Evolutionary conservation across 2,329 filamentous ascomycete genomes (phyloP), one percentile per base, ranked within the genome.

Genomic region (Byssoonygena ceratinophila): DNA sequence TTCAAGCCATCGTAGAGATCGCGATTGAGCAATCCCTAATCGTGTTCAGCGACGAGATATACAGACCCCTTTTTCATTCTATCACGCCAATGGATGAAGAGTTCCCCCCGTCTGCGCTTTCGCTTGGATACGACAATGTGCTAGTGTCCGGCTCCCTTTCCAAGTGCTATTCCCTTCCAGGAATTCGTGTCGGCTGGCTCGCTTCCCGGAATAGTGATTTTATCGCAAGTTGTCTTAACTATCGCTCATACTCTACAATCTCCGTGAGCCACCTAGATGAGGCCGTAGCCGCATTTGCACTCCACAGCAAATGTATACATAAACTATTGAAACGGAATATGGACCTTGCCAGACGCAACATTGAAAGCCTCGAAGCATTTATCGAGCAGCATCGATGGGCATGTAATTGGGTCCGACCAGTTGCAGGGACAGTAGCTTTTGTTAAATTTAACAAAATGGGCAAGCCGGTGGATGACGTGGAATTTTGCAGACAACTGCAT

Each of bases 181-280:
- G 89, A 1, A 82, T 94, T 56, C 81, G 88, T 0, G 69, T 90
- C 1, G 89, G 89, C 29, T 96, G 89, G 89, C 76, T 91, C 54
- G 86, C 85, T 2, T 84, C 82, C 12, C 79, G 80, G 23, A 79
- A 81, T 65, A 63, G 65, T 4, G 69, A 71, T 0, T 74, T 94
- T 52, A 76, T 91, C 50, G 76, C 82, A 47, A 72, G 75, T 12
- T 75, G 85, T 56, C 80, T 83, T 9, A 68, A 72, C 12, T 82
- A 82, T 1, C 76, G 87, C 37, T 84, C 92, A 66, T 94, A 92
- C 71, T 94, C 87, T 2, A 89, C 85, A 23, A 94, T 94, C 61
- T 85, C 84, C 36, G 87, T 94, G 0, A 86, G 85, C n/a, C 81
- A 84, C 62, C 71, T 95, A 5, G 87, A 94, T 64, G 87, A 94